Evolutionary conservation across 2,329 filamentous ascomycete species (phyloP).

Genomic region (Chaetomium strumarium): DNA sequence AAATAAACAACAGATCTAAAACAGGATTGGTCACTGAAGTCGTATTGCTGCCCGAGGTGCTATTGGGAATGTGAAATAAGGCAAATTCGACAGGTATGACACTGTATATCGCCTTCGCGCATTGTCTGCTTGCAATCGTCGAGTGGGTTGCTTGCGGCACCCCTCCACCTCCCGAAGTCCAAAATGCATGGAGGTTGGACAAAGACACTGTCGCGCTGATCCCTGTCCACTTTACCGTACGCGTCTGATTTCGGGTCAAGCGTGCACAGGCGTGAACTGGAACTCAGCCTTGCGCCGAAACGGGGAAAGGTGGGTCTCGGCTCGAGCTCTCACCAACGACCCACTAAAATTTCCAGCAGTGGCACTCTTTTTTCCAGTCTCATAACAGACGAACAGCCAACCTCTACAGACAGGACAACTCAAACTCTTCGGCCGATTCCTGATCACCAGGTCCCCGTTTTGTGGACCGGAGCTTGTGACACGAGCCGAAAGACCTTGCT

Average conservation of each 20-base stretch:
- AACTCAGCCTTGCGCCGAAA: background rate
- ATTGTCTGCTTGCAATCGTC: slow-evolving; percentile 3
- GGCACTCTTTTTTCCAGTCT: background rate
- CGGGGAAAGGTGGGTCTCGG: background rate
- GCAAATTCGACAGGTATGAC: slow-evolving; percentile 1
- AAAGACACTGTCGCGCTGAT: slow-evolving; percentile 9
- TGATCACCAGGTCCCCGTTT: too few species aligned
- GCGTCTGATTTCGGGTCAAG: slow-evolving; percentile 3
- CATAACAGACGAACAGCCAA: background rate
- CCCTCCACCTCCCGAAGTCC: slow-evolving; percentile 7
- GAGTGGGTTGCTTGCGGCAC: slow-evolving; percentile 2
- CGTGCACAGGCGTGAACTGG: background rate
- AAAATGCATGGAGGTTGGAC: background rate
- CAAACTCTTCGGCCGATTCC: background rate
- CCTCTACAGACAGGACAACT: background rate
- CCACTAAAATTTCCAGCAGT: slow-evolving; percentile 13
- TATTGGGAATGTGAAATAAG: slow-evolving; percentile 1
- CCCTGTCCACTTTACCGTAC: slow-evolving; percentile 17
- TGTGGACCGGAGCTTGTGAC: too few species aligned
- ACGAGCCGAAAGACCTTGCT: too few species aligned
- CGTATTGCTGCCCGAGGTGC: slow-evolving; percentile 1
- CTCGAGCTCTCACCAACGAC: background rate
- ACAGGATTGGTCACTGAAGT: slow-evolving; percentile 4
- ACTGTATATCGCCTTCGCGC: background rate
- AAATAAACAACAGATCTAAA: background rate